Base-by-base conservation (phyloP, 306 rosid genomes). In the Cicer yamashitae region DNA sequence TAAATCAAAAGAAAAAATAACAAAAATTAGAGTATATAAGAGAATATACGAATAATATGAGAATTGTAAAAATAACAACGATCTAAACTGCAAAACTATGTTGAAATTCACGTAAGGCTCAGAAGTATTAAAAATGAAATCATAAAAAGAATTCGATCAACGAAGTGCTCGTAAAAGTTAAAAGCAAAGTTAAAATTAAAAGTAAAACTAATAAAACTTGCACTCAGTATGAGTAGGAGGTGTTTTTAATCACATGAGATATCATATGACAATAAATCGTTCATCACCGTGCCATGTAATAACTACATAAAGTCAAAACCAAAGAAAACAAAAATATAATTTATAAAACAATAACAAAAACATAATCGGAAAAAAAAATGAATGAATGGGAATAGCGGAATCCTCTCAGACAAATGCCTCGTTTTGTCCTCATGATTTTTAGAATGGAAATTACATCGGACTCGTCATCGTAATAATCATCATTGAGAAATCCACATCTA, bases 371-470 rank as follows among this genome's bases (percentile, higher is more conserved):
- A 8, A 11, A 7, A 5, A 1, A 20, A 63, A 18, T 6, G n/a
- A 60, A 61, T 30, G 5, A 3, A 59, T 12, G 17, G 50, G 14
- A 67, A 74, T 56, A 64, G 81, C 11, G 84, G 56, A 18, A 30
- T 67, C 70, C 94, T 89, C 97, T 91, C 97, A 91, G 94, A 91
- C 94, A 91, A 91, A 91, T 89, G 97, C 97, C 97, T 91, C 97
- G 92, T 45, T 86, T 82, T 76, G 97, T 91, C 97, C 86, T 91
- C 97, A 91, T 77, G 46, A 62, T 79, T 86, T 75, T 43, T 61
- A 60, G 86, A 86, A 91, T 87, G 94, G 93, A 88, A 71, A 78
- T 57, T 30, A 58, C 80, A 89, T 91, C 90, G 66, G 97, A 89
- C 97, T 91, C 97, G 97, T 91, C 97, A 91, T 91, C 97, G 5